Base-by-base conservation (phyloP, 2,329 filamentous ascomycete species). In the Capronia americana region DNA sequence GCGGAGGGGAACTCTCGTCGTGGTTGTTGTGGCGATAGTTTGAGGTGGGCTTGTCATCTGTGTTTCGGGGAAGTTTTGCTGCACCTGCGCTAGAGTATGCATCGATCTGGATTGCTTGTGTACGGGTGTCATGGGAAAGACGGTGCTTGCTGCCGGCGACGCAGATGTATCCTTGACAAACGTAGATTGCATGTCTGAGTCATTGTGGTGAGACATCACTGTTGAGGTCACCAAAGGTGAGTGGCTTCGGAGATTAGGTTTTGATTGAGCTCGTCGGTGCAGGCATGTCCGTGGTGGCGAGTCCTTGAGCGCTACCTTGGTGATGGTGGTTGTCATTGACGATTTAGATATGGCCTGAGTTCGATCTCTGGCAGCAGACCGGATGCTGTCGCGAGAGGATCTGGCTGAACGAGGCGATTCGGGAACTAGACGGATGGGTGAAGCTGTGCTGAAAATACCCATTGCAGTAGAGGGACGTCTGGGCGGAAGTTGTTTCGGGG, bases 391-490 rank as follows among this genome's bases (percentile, higher is more conserved):
- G 3, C 66, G 48, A 46, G 41, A 65, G 0, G 60, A 57, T 26
- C 57, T 61, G 17, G 54, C 48, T 5, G 68, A 70, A 5, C 63
- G 68, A 17, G 70, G 68, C 24, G 70, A 72, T 23, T 69, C 66
- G 34, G 72, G 70, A 11, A 73, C 70, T 4, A 71, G 58, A 8
- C 72, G 70, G 23, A 73, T 71, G 14, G 69, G 67, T 12, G 70
- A 73, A 14, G 61, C 65, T 6, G 68, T 50, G 7, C 58, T 69
- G 38, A 70, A 59, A 41, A 73, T 66, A n/a, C 71, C 71, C 62
- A 71, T 68, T 8, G 69, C 71, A 7, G 72, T 72, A 23, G 72
- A 73, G 32, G 72, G 69, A 20, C 68, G 65, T 56, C 68, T 68
- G 17, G 64, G 69, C 23, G 62, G 68, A 23, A 64, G 57, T 44